Evolutionary conservation across 2,329 filamentous ascomycete genomes (phyloP).

Genomic region (Monilinia fructicola): DNA sequence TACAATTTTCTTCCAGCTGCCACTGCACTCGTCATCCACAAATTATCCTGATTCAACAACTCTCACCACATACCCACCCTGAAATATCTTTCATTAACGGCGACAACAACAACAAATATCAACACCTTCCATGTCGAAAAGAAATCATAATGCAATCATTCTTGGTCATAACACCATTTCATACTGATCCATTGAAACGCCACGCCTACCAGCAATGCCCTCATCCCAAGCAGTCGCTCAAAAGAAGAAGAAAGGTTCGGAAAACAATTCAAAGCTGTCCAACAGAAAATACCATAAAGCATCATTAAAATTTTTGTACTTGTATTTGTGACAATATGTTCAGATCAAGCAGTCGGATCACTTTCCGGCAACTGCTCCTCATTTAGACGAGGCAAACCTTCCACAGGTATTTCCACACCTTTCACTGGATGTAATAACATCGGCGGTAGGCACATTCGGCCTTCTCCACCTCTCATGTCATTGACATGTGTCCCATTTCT

Average conservation of each 20-base stretch:
- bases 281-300: background rate
- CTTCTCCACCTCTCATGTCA: slow-evolving; percentile 66
- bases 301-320: slow-evolving; percentile 1
- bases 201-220: slow-evolving; percentile 5
- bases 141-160: slow-evolving; percentile 6
- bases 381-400: slow-evolving; percentile 25
- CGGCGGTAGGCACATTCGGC: slow-evolving; percentile 85
- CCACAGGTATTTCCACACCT: slow-evolving; percentile 57
- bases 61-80: background rate
- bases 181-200: slow-evolving; percentile 11
- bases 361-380: slow-evolving; percentile 36
- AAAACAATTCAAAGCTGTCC: background rate
- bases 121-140: background rate
- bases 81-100: background rate
- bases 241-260: background rate
- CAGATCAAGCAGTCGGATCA: slow-evolving; percentile 39
- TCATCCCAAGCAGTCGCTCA: slow-evolving; percentile 9
- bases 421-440: slow-evolving; percentile 92
- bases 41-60: background rate
- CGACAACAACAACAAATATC: background rate
- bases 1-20: background rate
- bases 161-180: background rate
- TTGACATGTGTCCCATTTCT: slow-evolving; percentile 41
- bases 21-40: background rate
- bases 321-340: background rate